These are phyloP conservation scores for Aspergillus jensenii DNA, from an alignment of 2,329 filamentous ascomycete genomes.

Conservation along the genomic window DNA sequence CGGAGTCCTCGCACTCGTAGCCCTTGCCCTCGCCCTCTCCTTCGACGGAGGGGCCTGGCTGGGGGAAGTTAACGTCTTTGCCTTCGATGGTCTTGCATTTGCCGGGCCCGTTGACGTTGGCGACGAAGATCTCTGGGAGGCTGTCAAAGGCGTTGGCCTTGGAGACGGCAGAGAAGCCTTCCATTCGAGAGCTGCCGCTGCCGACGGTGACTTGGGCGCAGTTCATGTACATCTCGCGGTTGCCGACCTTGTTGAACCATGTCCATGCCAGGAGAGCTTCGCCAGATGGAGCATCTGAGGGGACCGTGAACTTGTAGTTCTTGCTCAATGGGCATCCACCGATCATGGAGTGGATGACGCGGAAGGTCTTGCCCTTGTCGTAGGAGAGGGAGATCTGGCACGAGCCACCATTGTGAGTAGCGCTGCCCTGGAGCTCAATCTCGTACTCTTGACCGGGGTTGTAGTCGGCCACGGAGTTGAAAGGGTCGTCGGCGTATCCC, in stretches of 20 bases:
- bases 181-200: constrained; percentile 10
- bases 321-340: constrained; percentile 55
- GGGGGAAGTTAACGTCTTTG: constrained; percentile 63
- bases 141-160: constrained; percentile 45
- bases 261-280: constrained; percentile 71
- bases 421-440: constrained; percentile 63
- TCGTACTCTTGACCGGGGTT: constrained; percentile 61
- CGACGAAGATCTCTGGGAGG: constrained; percentile 69
- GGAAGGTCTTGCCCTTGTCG: constrained; percentile 69
- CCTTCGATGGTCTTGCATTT: constrained; percentile 59
- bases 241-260: constrained; percentile 74
- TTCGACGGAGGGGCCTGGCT: constrained; percentile 59
- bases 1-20: constrained; percentile 32
- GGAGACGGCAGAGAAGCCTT: constrained; percentile 12
- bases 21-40: constrained; percentile 35
- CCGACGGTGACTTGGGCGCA: constrained; percentile 69
- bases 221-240: constrained; percentile 86
- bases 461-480: constrained; percentile 61
- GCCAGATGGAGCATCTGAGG: constrained; percentile 59
- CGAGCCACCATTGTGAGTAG: constrained; percentile 67
- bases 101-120: constrained; percentile 60
- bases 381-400: constrained; percentile 76
- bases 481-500: constrained; percentile 57
- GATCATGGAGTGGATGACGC: constrained; percentile 64
- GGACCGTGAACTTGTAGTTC: constrained; percentile 66